Percentiles rank a stretch among this genome's conserved stretches.
phyloP scores from a whole-genome alignment of 2,329 filamentous ascomycete species.

The Fusarium bactridioides region DNA sequence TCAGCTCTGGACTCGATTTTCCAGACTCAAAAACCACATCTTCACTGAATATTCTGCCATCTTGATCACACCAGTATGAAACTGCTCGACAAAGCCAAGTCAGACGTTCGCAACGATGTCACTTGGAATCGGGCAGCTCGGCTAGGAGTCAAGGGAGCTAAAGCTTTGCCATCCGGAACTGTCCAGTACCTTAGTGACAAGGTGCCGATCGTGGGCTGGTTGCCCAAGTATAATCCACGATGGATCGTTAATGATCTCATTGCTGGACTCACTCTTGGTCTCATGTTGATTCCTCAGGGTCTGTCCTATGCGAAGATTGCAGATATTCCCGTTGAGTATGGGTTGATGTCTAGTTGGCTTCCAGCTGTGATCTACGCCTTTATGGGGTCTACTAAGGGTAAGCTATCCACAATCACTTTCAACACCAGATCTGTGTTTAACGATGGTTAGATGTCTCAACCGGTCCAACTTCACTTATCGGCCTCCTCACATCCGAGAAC shows the following conservation, averaged over 20 bases:
- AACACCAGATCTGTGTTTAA: not conserved
- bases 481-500: conserved; percentile 68
- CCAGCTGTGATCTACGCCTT: conserved; percentile 65
- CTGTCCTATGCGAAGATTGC: conserved; percentile 70
- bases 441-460: conserved; percentile 61
- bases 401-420: not conserved
- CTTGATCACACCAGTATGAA: conserved; percentile 27
- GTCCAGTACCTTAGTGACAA: conserved; percentile 67
- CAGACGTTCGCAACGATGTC: conserved; percentile 32
- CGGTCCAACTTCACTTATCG: conserved; percentile 70
- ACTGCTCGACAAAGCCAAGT: conserved; percentile 24
- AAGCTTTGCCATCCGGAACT: conserved; percentile 58
- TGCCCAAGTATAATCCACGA: conserved; percentile 66
- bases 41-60: not conserved
- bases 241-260: conserved; percentile 70
- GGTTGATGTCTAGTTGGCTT: conserved; percentile 67
- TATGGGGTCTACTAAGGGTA: conserved; percentile 69
- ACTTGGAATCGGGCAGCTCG: conserved; percentile 37
- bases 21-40: not conserved
- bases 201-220: conserved; percentile 68
- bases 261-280: conserved; percentile 66
- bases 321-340: conserved; percentile 67
- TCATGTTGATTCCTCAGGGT: conserved; percentile 68
- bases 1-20: not conserved
- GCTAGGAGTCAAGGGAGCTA: conserved; percentile 30